Evolutionary conservation across 257 asterid species (phyloP), one percentile per base, ranked within the genome.

Genomic region (Cynanchum wilfordii): DNA sequence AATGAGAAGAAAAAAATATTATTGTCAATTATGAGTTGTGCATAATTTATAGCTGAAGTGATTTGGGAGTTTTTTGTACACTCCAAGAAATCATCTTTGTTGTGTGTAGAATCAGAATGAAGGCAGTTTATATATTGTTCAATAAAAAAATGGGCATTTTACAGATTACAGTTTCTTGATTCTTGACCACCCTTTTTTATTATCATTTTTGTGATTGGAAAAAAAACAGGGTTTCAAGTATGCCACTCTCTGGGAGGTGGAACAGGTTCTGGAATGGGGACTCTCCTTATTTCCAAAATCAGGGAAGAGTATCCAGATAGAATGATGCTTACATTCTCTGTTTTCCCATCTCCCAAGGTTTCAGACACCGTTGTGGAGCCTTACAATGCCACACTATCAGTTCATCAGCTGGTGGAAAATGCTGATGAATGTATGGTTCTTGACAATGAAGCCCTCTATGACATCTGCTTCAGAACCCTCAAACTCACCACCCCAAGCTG

Each of bases 201-300:
- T 30, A 1, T 30, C 33, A 30, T 30, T 58, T 25, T 4, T 59
- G 66, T 59, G 66, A 27, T 33, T 64, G 50, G 38, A 33, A 5
- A 33, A 10, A 16, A 19, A 17, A 36, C 73, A 69, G 73, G 73
- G 27, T 69, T 69, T 69, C 73, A 69, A 69, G 73, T 69, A 25
- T 69, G 73, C 60, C 73, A 69, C 30, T 69, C 73, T 47, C 73
- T 69, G 7, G 73, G 73, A 29, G 73, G 73, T 47, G 73, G 73
- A 13, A 69, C 73, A 47, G 73, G 73, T 7, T 69, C 73, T 10
- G 73, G 73, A 25, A 69, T 69, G 73, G 73, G 73, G 25, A 69
- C 73, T 25, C 57, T 69, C 7, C 62, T 69, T 3, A 69, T 69
- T 17, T 69, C 73, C 40, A 69, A 69, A 62, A 69, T 50, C 73